Evolutionary conservation across 768 basidiomycete species (phyloP).

Genomic region (Phlebiopsis gigantea): DNA sequence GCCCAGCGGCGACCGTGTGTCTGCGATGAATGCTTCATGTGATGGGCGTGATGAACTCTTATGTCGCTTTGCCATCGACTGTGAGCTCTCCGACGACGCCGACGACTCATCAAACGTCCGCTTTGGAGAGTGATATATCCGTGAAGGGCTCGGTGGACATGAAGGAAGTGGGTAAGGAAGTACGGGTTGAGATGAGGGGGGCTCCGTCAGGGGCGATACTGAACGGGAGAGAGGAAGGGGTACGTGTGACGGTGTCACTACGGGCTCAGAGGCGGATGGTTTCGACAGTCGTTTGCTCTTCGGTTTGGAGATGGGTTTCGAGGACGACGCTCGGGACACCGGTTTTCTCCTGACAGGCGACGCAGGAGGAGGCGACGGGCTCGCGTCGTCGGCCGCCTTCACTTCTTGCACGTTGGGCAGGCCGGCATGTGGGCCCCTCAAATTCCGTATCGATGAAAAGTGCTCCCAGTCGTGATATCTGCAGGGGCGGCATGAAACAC

Average conservation of each 20-base stretch:
- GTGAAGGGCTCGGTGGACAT: slow-evolving; percentile 7
- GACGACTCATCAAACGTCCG: slow-evolving; percentile 57
- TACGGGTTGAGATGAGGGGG: slow-evolving; percentile 11
- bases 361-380: slow-evolving; percentile 23
- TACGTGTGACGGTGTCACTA: slow-evolving; percentile 28
- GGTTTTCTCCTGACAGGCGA: slow-evolving; percentile 30
- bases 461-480: slow-evolving; percentile 95
- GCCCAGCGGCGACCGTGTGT: slow-evolving; percentile 1
- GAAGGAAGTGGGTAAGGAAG: slow-evolving; percentile 16
- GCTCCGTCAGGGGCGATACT: slow-evolving; percentile 22
- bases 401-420: slow-evolving; percentile 59
- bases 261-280: slow-evolving; percentile 8
- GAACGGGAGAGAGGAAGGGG: slow-evolving; percentile 33
- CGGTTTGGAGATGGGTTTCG: slow-evolving; percentile 22
- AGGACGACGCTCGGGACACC: slow-evolving; percentile 10
- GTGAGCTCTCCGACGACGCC: slow-evolving; percentile 31
- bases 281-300: slow-evolving; percentile 15
- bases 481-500: slow-evolving; percentile 6
- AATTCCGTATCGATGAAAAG: slow-evolving; percentile 88
- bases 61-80: slow-evolving; percentile 27
- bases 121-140: slow-evolving; percentile 43
- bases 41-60: slow-evolving; percentile 19
- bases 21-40: slow-evolving; percentile 6
- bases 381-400: slow-evolving; percentile 25
- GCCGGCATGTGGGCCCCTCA: slow-evolving; percentile 78